Percentiles rank a stretch among this genome's conserved stretches.
Evolutionary conservation across 1,284 basidiomycete species (phyloP).

Genomic region (Apiotrichum domesticum): DNA sequence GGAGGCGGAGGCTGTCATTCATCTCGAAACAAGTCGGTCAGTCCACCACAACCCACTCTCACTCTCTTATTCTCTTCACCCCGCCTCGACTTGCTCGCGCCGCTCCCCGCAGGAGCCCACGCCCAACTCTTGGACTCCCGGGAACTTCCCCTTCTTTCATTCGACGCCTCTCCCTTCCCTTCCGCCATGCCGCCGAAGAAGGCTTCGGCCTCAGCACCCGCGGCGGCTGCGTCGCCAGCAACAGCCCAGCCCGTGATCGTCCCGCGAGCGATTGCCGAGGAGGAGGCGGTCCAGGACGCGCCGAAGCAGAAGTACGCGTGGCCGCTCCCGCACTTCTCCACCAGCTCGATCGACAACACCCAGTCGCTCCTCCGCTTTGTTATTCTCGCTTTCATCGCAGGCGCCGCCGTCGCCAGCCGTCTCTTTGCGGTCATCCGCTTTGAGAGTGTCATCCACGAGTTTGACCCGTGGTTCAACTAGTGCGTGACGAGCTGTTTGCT

Average conservation of each 20-base stretch:
- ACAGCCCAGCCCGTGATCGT: background rate
- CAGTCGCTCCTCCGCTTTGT: conserved; percentile 78
- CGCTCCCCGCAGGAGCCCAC: background rate
- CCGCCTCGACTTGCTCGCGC: too few relatives aligned
- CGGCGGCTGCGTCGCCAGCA: background rate
- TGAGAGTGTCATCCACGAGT: conserved; percentile 99
- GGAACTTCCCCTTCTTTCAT: background rate
- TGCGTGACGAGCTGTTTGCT: background rate
- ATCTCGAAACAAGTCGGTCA: too few relatives aligned
- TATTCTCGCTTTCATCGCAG: conserved; percentile 79
- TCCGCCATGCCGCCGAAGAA: conserved; percentile 3
- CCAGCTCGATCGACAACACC: conserved; percentile 68
- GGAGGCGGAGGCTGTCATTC: too few relatives aligned
- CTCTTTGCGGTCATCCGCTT: conserved; percentile 97
- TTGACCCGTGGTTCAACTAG: conserved; percentile 45
- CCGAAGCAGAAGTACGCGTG: conserved; percentile 30
- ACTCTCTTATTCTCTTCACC: too few relatives aligned
- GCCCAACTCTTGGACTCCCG: conserved; percentile 1
- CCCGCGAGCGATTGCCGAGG: background rate
- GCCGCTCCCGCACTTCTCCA: conserved; percentile 44
- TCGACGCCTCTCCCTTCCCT: background rate
- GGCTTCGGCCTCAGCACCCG: background rate
- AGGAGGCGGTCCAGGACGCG: background rate
- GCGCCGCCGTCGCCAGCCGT: conserved; percentile 88
- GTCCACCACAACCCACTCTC: too few relatives aligned